Percentiles rank a stretch among this genome's conserved stretches.
Evolutionary conservation across 148 eudicot species (phyloP).

Genomic region (Vaccinium macrocarpon): DNA sequence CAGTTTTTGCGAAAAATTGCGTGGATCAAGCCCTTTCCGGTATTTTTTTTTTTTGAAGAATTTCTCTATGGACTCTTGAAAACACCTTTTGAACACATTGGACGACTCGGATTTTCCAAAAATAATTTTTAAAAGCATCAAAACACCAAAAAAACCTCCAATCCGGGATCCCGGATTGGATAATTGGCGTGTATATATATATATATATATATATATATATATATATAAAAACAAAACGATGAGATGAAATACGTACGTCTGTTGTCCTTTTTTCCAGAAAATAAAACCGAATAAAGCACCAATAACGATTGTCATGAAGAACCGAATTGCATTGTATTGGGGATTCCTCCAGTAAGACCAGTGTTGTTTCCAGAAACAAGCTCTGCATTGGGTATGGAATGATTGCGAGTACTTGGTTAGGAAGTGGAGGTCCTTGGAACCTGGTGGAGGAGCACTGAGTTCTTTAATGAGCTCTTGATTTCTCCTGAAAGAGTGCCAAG

Average conservation of each 20-base stretch:
- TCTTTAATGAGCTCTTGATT: conserved; percentile 40
- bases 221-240: no score
- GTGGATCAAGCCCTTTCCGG: no score
- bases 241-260: conserved; percentile 27
- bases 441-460: conserved; percentile 42
- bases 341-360: conserved; percentile 56
- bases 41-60: no score
- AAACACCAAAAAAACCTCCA: no score
- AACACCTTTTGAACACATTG: no score
- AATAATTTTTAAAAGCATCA: no score
- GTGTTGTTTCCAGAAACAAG: conserved; percentile 60
- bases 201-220: no score
- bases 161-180: no score
- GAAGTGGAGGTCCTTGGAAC: conserved; percentile 41
- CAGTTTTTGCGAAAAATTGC: no score
- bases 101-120: no score
- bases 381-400: conserved; percentile 37
- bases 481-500: conserved; percentile 30
- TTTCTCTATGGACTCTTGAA: no score
- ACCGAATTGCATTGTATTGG: conserved; percentile 41
- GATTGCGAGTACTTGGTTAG: conserved; percentile 43
- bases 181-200: no score
- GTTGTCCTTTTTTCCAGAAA: conserved; percentile 44
- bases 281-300: conserved; percentile 46
- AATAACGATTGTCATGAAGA: conserved; percentile 37